Evolutionary conservation across 2,329 filamentous ascomycete genomes (phyloP).

Genomic region (Metarhizium sp.): DNA sequence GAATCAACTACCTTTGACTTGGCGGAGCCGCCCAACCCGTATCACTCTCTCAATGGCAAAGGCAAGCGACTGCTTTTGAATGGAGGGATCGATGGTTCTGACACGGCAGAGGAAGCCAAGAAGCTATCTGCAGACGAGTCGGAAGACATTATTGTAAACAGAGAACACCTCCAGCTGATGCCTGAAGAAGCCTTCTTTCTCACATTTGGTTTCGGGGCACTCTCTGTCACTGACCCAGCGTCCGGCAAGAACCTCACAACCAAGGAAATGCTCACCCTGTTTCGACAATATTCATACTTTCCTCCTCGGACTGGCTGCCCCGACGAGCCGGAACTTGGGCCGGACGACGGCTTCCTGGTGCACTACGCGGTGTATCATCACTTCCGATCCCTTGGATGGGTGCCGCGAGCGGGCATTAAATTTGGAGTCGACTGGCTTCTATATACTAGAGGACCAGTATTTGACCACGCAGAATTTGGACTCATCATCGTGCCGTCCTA

Average conservation of each 20-base stretch:
- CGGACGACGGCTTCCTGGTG: slow-evolving; percentile 77
- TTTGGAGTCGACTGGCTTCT: slow-evolving; percentile 94
- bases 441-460: slow-evolving; percentile 86
- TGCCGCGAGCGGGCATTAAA: slow-evolving; percentile 84
- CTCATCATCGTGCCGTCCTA: slow-evolving; percentile 79
- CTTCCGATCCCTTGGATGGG: slow-evolving; percentile 92
- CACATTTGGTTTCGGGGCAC: slow-evolving; percentile 65
- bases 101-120: not conserved
- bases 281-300: slow-evolving; percentile 61
- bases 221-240: slow-evolving; percentile 49
- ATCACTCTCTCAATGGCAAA: slow-evolving; percentile 17
- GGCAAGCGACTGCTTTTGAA: not conserved
- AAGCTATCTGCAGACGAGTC: not conserved
- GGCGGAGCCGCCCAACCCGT: slow-evolving; percentile 42
- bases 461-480: slow-evolving; percentile 91
- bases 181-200: slow-evolving; percentile 91
- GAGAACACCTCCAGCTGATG: slow-evolving; percentile 85
- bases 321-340: slow-evolving; percentile 37
- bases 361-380: slow-evolving; percentile 92
- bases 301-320: slow-evolving; percentile 38
- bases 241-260: slow-evolving; percentile 38
- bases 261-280: slow-evolving; percentile 53
- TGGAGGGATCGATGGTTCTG: not conserved
- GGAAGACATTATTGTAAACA: slow-evolving; percentile 29
- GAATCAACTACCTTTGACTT: slow-evolving; percentile 52